Conservation (phyloP, 371 early-diverging fungal species). For the Mortierella sp. region DNA sequence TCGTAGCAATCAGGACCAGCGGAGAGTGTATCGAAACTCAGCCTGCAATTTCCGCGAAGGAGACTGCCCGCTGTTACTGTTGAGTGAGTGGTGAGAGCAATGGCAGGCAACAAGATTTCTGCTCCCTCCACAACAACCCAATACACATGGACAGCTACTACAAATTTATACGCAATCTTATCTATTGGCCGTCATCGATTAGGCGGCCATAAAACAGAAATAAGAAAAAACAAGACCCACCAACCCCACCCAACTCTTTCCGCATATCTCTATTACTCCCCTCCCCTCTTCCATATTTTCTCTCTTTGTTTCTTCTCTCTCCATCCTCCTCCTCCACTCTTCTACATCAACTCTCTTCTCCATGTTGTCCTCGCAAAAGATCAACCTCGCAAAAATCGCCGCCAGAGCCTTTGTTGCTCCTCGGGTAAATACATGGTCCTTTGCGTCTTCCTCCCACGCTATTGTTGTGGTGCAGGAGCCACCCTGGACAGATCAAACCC, state of each 20-base stretch:
- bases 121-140: slow-evolving; percentile 1
- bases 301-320: slow-evolving; percentile 7
- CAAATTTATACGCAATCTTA: slow-evolving; percentile 7
- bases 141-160: neutral
- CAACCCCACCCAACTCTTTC: slow-evolving; percentile 17
- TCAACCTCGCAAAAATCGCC: slow-evolving; percentile 51
- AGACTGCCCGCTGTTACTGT: slow-evolving; percentile 3
- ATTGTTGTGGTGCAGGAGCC: neutral
- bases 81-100: slow-evolving; percentile 2
- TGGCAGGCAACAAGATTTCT: neutral
- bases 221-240: slow-evolving; percentile 1
- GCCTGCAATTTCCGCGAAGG: slow-evolving; percentile 7
- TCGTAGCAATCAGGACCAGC: slow-evolving; percentile 9
- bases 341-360: slow-evolving; percentile 2
- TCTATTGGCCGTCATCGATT: slow-evolving; percentile 1
- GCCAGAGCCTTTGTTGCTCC: slow-evolving; percentile 52
- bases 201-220: slow-evolving; percentile 11
- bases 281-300: neutral
- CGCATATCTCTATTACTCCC: neutral
- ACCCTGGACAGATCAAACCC: slow-evolving; percentile 16
- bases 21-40: slow-evolving; percentile 21
- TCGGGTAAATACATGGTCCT: slow-evolving; percentile 28
- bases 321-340: slow-evolving; percentile 5
- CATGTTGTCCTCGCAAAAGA: slow-evolving; percentile 40
- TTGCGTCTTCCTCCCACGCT: neutral